These are phyloP conservation scores for Nemania sp. DNA, from an alignment of 2,329 filamentous ascomycete genomes.

Conservation along the genomic window DNA sequence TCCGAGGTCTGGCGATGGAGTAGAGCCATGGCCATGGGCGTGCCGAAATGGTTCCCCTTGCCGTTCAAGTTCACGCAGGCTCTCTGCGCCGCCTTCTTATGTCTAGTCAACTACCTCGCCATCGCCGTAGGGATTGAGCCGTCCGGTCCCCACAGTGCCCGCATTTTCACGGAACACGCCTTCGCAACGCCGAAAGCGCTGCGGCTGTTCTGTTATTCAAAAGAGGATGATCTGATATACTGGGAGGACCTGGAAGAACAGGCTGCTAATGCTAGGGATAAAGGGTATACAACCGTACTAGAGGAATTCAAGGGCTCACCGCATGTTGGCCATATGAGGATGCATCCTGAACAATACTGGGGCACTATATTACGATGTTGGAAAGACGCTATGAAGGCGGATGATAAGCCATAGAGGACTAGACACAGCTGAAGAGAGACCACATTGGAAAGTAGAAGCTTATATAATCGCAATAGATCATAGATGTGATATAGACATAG, in stretches of 20 bases:
- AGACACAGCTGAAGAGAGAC: neutral
- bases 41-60: constrained; percentile 61
- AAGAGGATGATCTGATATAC: constrained; percentile 67
- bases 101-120: constrained; percentile 52
- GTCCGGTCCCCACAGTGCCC: constrained; percentile 56
- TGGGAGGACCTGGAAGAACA: constrained; percentile 68
- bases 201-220: constrained; percentile 69
- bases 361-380: constrained; percentile 52
- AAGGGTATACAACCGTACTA: constrained; percentile 62
- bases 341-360: constrained; percentile 71
- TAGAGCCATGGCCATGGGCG: constrained; percentile 64
- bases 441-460: neutral
- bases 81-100: constrained; percentile 60
- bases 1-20: constrained; percentile 64
- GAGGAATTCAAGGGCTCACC: constrained; percentile 68
- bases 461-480: neutral
- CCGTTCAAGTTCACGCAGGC: constrained; percentile 61
- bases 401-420: constrained; percentile 22
- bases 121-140: constrained; percentile 55
- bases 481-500: neutral
- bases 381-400: constrained; percentile 42
- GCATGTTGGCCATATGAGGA: constrained; percentile 72
- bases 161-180: constrained; percentile 54
- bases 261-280: constrained; percentile 58
- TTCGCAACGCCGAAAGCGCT: constrained; percentile 54